phyloP scores from a whole-genome alignment of 306 rosid genomes.

The Hippophae gyantsensis region DNA sequence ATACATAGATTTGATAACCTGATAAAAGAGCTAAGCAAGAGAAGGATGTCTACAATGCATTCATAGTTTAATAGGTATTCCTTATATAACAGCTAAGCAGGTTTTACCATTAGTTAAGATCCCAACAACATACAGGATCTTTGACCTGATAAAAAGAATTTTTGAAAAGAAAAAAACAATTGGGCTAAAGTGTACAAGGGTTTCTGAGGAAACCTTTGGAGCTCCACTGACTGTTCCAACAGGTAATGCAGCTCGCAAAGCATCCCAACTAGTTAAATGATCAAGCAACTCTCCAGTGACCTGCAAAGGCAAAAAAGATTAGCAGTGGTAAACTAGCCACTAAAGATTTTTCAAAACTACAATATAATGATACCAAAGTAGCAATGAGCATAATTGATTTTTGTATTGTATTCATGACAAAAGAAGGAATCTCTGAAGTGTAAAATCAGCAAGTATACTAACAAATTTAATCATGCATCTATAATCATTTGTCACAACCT shows the following conservation, averaged over 20 bases:
- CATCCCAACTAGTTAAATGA: slow-evolving; percentile 83
- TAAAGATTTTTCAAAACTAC: slow-evolving; percentile 4
- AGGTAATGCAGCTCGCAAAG: slow-evolving; percentile 75
- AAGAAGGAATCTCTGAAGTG: not conserved
- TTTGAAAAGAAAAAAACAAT: too few relatives aligned
- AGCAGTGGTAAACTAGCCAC: slow-evolving; percentile 2
- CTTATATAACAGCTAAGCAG: too few relatives aligned
- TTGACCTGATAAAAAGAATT: too few relatives aligned
- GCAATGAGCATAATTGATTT: not conserved
- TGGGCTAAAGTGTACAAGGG: slow-evolving; percentile 1
- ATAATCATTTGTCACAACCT: not conserved
- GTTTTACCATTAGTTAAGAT: not conserved
- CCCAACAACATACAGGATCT: not conserved
- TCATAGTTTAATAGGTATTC: too few relatives aligned
- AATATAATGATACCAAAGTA: not conserved
- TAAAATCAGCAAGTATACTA: not conserved
- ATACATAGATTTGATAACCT: not conserved
- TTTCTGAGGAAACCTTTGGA: slow-evolving; percentile 52
- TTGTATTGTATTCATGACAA: not conserved
- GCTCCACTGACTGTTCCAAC: slow-evolving; percentile 99
- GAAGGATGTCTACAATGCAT: too few relatives aligned
- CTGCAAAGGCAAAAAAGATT: slow-evolving; percentile 34
- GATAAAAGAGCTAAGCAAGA: not conserved
- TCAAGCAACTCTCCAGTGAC: slow-evolving; percentile 82
- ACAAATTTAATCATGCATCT: not conserved